Evolutionary conservation across 495 filamentous ascomycete genomes (phyloP).

Genomic region (Glarea lozoyensis): DNA sequence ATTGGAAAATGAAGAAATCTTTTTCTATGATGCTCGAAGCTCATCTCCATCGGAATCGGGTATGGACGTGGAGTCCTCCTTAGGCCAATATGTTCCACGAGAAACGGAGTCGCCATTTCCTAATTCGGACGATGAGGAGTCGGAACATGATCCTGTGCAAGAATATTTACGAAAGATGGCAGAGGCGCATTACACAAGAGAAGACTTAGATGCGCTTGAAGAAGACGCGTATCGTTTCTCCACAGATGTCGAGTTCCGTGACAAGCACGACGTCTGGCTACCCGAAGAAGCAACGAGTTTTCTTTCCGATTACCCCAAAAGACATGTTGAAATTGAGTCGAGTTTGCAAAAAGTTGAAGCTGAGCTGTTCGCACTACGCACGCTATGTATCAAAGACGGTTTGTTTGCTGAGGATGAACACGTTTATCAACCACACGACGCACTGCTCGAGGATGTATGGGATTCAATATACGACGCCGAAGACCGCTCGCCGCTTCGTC

Average conservation of each 20-base stretch:
- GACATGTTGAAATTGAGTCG: constrained; percentile 4
- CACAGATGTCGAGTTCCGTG: constrained; percentile 6
- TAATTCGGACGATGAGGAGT: too few species aligned
- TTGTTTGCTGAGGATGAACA: constrained; percentile 14
- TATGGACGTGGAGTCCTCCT: constrained; percentile 5
- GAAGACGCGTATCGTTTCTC: constrained; percentile 13
- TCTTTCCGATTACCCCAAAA: constrained; percentile 9
- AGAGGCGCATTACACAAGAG: constrained; percentile 8
- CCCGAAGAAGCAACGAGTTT: constrained; percentile 3
- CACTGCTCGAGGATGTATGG: constrained; percentile 12
- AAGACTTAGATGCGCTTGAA: constrained; percentile 12
- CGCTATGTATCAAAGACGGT: constrained; percentile 8
- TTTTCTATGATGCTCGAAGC: constrained; percentile 12
- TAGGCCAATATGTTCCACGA: constrained; percentile 4
- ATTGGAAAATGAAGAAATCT: constrained; percentile 15
- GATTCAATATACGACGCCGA: constrained; percentile 11
- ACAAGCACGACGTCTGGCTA: constrained; percentile 2
- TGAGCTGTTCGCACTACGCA: constrained; percentile 9
- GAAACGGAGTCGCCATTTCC: too few species aligned
- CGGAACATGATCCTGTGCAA: constrained; percentile 5
- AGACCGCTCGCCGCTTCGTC: constrained; percentile 11
- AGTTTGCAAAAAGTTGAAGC: constrained; percentile 10
- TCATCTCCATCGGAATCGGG: constrained; percentile 4
- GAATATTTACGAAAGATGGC: constrained; percentile 10
- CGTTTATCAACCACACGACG: constrained; percentile 9